phyloP scores from a whole-genome alignment of 164 flowering plant species.

The Liquidambar formosana region DNA sequence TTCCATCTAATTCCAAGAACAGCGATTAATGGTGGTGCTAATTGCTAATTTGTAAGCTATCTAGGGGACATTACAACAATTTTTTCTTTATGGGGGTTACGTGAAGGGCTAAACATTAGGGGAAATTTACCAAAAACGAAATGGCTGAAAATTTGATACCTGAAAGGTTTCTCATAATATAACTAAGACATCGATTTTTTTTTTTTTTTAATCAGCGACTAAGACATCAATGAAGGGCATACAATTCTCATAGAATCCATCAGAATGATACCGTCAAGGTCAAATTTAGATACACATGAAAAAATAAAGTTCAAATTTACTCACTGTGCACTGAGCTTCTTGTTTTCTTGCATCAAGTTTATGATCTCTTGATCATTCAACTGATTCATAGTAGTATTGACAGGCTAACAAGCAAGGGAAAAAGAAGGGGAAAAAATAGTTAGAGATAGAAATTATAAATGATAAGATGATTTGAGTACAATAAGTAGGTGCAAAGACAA shows the following conservation, averaged over 20 bases:
- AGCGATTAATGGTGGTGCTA: no score
- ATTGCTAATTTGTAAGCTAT: no score
- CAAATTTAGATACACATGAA: neutral
- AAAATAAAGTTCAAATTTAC: constrained; percentile 20
- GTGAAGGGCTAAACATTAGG: no score
- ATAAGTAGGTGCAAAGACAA: neutral
- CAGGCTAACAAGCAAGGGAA: constrained; percentile 29
- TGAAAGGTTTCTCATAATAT: neutral
- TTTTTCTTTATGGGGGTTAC: no score
- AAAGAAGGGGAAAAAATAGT: neutral
- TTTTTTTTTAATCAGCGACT: no score
- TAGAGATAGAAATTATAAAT: neutral
- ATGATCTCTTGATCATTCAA: constrained; percentile 31
- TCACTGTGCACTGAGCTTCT: constrained; percentile 63
- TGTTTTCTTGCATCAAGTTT: constrained; percentile 50
- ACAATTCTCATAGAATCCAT: constrained; percentile 1
- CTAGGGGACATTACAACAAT: no score
- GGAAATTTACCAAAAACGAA: no score
- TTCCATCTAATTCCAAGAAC: no score
- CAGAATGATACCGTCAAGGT: neutral
- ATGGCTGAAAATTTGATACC: neutral
- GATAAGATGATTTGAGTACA: neutral
- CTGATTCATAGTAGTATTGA: constrained; percentile 20
- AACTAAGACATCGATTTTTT: neutral
- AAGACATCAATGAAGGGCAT: neutral